These are phyloP conservation scores for Austroboletus eburneus DNA, from an alignment of 768 basidiomycete genomes.

Conservation along the genomic window DNA sequence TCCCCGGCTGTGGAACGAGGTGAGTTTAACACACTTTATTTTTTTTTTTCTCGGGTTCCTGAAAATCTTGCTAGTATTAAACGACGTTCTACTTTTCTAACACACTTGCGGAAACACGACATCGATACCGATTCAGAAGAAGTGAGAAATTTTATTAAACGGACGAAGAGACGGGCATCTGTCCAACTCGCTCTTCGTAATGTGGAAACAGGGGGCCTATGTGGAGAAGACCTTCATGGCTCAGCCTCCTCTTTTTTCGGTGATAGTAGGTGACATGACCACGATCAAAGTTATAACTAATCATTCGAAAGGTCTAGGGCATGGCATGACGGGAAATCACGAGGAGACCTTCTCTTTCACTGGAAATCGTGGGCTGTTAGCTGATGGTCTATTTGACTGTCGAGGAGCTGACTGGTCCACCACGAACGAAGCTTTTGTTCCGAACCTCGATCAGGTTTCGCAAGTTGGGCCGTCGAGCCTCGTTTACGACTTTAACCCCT, in stretches of 20 bases:
- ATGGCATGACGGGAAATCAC: background rate
- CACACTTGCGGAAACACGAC: slow-evolving; percentile 52
- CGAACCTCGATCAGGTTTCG: slow-evolving; percentile 5
- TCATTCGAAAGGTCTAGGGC: slow-evolving; percentile 11
- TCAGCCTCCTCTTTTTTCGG: slow-evolving; percentile 4
- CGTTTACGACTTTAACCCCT: slow-evolving; percentile 3
- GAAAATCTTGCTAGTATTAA: slow-evolving; percentile 46
- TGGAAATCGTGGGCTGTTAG: slow-evolving; percentile 5
- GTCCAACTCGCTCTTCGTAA: slow-evolving; percentile 4
- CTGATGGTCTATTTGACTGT: slow-evolving; percentile 2
- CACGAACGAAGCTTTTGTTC: slow-evolving; percentile 1
- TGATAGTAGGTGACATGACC: slow-evolving; percentile 13
- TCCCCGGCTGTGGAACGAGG: slow-evolving; percentile 45
- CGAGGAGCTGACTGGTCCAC: slow-evolving; percentile 3
- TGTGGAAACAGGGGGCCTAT: background rate
- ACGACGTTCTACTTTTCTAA: slow-evolving; percentile 53
- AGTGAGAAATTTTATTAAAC: slow-evolving; percentile 22
- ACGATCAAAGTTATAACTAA: slow-evolving; percentile 1
- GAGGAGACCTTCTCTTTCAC: background rate
- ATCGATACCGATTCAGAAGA: slow-evolving; percentile 23
- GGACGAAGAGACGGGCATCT: slow-evolving; percentile 14
- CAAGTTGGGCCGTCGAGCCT: background rate
- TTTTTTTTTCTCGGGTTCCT: background rate
- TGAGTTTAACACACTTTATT: slow-evolving; percentile 18
- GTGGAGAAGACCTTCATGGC: slow-evolving; percentile 4